These are phyloP conservation scores for Leptographium procerum DNA, from an alignment of 2,329 filamentous ascomycete genomes.

Conservation along the genomic window DNA sequence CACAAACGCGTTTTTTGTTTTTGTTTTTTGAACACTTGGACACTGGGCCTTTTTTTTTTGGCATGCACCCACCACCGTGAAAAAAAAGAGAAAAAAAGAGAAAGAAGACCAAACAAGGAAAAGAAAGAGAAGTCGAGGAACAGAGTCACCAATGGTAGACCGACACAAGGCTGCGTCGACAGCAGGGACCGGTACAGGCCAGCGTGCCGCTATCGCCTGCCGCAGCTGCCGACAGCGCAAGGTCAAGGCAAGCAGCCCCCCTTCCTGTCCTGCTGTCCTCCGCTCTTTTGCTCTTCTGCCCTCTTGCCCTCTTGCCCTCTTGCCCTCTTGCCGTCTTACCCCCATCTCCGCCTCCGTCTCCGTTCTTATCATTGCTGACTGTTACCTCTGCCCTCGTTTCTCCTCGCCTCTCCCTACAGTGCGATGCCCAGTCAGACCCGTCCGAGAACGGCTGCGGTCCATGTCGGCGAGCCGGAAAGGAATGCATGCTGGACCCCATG, in stretches of 20 bases:
- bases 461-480: slow-evolving; percentile 3
- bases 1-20: background rate
- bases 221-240: slow-evolving; percentile 5
- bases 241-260: slow-evolving; percentile 1
- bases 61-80: too few species aligned
- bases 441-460: slow-evolving; percentile 1
- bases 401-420: too few species aligned
- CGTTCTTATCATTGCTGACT: background rate
- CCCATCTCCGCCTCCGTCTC: background rate
- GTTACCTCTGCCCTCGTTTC: background rate
- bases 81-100: too few species aligned
- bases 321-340: background rate
- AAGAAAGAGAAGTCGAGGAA: too few species aligned
- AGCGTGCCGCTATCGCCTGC: slow-evolving; percentile 5
- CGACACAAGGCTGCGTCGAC: background rate
- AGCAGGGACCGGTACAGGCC: background rate
- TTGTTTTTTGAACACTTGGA: too few species aligned
- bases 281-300: too few species aligned
- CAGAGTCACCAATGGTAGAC: background rate
- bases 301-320: too few species aligned
- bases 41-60: too few species aligned
- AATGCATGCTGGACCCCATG: slow-evolving; percentile 3
- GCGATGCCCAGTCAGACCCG: slow-evolving; percentile 2
- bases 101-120: too few species aligned
- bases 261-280: too few species aligned